Base-by-base conservation (phyloP, 192 early-diverging fungal species). In the Coemansia pectinata region DNA sequence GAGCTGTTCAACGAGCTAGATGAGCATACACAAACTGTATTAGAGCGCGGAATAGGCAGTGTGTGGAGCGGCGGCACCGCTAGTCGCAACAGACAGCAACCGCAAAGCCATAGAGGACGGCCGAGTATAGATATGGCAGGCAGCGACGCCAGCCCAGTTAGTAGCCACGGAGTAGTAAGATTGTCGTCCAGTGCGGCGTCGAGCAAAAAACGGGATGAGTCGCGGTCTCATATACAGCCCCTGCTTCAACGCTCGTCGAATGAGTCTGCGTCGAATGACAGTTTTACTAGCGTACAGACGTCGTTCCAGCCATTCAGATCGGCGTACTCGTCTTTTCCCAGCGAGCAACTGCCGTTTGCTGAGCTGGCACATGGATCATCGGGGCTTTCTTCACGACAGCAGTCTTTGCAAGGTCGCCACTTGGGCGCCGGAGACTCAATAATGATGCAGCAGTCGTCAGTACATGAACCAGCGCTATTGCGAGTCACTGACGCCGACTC, bases 251-350 rank as follows among this genome's bases (percentile, higher is more conserved):
- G 17, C 42, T 41, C 52, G 14, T 41, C 39, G 15, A 41, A 40
- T 21, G 34, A 57, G 17, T n/a, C 29, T 8, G 52, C 63, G 2
- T 72, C 73, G 11, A 66, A 66, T 34, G 71, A 74, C 42, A 74
- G 71, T 27, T 38, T 71, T 39, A 40, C 65, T 6, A 81, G 79
- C 40, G 69, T 65, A 1, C 71, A 57, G 53, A 73, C 74, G 0
- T 73, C 71, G 27, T 63, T 55, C 31, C 78, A 81, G 67, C 70
- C 34, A 33, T 76, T 76, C 38, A 55, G 65, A 19, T 77, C 80
- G 1, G 75, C 72, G 5, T 67, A 70, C 31, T 77, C 80, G 34
- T 83, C 80, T 3, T 53, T 73, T 4, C 61, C 60, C 1, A 60
- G 48, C n/a, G 66, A 63, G 17, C 67, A 60, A 19, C 55, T 63